phyloP scores from a whole-genome alignment of 345 rosid genomes.

The Clarkia xantiana region DNA sequence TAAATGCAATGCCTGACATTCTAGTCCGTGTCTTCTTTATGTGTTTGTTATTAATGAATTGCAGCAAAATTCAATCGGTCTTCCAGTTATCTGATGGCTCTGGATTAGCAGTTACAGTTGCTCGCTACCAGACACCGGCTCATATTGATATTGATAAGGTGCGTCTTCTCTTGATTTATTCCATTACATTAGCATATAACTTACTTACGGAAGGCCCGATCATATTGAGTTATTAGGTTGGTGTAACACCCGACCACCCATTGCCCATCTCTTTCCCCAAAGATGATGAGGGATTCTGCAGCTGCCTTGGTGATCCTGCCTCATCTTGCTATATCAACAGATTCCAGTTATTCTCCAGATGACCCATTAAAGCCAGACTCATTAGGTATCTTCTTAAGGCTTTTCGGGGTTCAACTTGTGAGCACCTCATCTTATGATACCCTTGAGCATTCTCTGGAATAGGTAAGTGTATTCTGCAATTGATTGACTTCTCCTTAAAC shows the following conservation, averaged over 20 bases:
- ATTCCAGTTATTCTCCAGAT: conserved; percentile 49
- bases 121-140: conserved; percentile 94
- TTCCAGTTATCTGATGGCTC: conserved; percentile 93
- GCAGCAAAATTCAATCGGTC: conserved; percentile 93
- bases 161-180: not conserved
- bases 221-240: too few relatives aligned
- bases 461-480: too few relatives aligned
- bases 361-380: too few relatives aligned
- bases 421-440: too few relatives aligned
- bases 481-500: too few relatives aligned
- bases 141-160: conserved; percentile 87
- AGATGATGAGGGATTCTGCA: conserved; percentile 60
- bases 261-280: conserved; percentile 66
- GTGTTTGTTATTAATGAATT: conserved; percentile 6
- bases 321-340: conserved; percentile 55
- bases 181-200: not conserved
- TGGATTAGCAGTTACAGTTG: conserved; percentile 85
- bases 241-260: conserved; percentile 86
- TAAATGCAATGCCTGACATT: too few relatives aligned
- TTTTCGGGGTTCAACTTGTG: too few relatives aligned
- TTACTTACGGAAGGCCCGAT: too few relatives aligned
- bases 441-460: too few relatives aligned
- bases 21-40: too few relatives aligned
- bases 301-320: conserved; percentile 62
- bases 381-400: too few relatives aligned